Conservation (phyloP, 768 basidiomycete genomes). For the Myochromella boudieri region DNA sequence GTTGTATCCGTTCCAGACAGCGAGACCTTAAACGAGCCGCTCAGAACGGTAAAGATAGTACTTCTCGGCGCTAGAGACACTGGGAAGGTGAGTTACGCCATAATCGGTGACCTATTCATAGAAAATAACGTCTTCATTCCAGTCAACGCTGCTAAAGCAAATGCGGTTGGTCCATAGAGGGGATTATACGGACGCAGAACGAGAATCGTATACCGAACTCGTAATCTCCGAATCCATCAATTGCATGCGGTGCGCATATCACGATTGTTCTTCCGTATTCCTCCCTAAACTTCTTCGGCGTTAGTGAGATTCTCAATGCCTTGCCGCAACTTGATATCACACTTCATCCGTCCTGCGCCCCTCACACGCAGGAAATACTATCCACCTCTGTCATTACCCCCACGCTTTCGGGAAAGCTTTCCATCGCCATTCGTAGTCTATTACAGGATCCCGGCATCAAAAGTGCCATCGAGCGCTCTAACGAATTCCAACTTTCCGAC, state of each 20-base stretch:
- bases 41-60: too few species aligned
- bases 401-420: constrained; percentile 65
- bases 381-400: constrained; percentile 65
- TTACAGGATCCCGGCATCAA: constrained; percentile 77
- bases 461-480: constrained; percentile 75
- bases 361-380: constrained; percentile 60
- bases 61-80: too few species aligned
- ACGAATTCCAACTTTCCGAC: constrained; percentile 95
- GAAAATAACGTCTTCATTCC: too few species aligned
- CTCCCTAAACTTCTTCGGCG: not conserved
- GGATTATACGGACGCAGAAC: constrained; percentile 74
- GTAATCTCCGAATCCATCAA: constrained; percentile 84
- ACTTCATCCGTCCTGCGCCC: constrained; percentile 65
- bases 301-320: constrained; percentile 75
- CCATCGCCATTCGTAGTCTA: constrained; percentile 70
- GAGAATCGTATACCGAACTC: constrained; percentile 86
- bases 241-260: constrained; percentile 68
- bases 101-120: too few species aligned
- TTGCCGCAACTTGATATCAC: constrained; percentile 77
- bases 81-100: too few species aligned
- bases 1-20: too few species aligned
- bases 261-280: too few species aligned
- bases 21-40: too few species aligned
- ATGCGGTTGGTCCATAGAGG: constrained; percentile 89
- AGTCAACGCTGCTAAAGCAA: constrained; percentile 57